phyloP scores from a whole-genome alignment of 352 stramenopile genomes.

The Aphanomyces stellatus region DNA sequence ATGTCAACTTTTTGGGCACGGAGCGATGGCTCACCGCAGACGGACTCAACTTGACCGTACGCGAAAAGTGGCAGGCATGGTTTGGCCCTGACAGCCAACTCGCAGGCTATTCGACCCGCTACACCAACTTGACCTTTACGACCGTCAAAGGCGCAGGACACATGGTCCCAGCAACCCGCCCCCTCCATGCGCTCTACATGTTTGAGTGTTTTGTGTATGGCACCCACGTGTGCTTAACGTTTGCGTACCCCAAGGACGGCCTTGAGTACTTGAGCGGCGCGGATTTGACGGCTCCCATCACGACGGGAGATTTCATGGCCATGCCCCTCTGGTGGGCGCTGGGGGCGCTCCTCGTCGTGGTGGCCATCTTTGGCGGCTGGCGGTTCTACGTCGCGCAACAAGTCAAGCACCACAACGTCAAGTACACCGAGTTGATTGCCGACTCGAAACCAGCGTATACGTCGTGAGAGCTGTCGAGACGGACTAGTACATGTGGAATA shows the following conservation, averaged over 20 bases:
- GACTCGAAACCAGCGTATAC: constrained; percentile 27
- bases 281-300: background rate
- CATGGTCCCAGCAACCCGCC: constrained; percentile 46
- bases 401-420: background rate
- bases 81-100: constrained; percentile 55
- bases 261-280: constrained; percentile 26
- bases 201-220: constrained; percentile 18
- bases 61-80: constrained; percentile 41
- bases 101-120: constrained; percentile 70
- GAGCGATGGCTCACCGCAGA: constrained; percentile 55
- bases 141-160: constrained; percentile 86
- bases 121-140: constrained; percentile 72
- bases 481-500: too few species aligned
- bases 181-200: constrained; percentile 14
- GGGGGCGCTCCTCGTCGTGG: background rate
- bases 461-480: too few species aligned
- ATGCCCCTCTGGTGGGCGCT: background rate
- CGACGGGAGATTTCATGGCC: background rate
- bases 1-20: constrained; percentile 56
- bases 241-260: constrained; percentile 38
- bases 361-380: background rate
- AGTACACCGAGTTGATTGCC: background rate
- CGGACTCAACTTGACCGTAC: constrained; percentile 36
- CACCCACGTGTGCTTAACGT: constrained; percentile 30
- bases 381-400: constrained; percentile 17